A percentile compares a stretch with the other conserved stretches of the same genome.
phyloP scores from a whole-genome alignment of 2,329 filamentous ascomycete genomes.

The Botrytis byssoidea region DNA sequence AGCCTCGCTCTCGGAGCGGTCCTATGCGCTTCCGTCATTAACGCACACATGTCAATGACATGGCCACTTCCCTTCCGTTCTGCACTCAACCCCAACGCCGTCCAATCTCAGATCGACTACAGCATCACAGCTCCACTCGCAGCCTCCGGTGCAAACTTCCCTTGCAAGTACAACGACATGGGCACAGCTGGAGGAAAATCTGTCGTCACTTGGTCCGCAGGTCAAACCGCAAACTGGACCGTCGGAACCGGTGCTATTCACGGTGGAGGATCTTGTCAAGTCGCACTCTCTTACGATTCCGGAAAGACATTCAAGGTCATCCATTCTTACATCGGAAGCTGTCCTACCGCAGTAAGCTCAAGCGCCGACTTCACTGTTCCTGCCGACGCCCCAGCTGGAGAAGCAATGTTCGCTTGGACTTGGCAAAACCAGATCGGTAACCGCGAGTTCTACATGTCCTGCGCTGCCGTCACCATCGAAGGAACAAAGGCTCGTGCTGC shows the following conservation, averaged over 20 bases:
- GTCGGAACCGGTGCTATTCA: constrained; percentile 50
- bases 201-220: constrained; percentile 49
- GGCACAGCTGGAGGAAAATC: constrained; percentile 17
- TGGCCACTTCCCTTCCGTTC: constrained; percentile 25
- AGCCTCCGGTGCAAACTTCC: constrained; percentile 21
- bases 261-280: constrained; percentile 59
- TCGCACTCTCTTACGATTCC: constrained; percentile 58
- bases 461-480: constrained; percentile 54
- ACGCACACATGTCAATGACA: constrained; percentile 26
- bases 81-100: constrained; percentile 18
- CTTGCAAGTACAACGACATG: constrained; percentile 39
- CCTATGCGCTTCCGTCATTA: constrained; percentile 2
- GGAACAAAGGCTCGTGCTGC: constrained; percentile 22
- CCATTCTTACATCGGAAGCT: constrained; percentile 45
- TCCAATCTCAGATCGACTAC: constrained; percentile 21
- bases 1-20: background rate
- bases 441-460: constrained; percentile 68
- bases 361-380: constrained; percentile 16
- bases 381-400: constrained; percentile 23
- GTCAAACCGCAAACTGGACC: constrained; percentile 50
- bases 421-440: constrained; percentile 61
- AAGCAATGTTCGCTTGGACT: constrained; percentile 45
- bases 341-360: background rate
- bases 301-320: constrained; percentile 58
- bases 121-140: constrained; percentile 25